These are phyloP conservation scores for Byssothecium circinans DNA, from an alignment of 2,329 filamentous ascomycete species.

Conservation along the genomic window DNA sequence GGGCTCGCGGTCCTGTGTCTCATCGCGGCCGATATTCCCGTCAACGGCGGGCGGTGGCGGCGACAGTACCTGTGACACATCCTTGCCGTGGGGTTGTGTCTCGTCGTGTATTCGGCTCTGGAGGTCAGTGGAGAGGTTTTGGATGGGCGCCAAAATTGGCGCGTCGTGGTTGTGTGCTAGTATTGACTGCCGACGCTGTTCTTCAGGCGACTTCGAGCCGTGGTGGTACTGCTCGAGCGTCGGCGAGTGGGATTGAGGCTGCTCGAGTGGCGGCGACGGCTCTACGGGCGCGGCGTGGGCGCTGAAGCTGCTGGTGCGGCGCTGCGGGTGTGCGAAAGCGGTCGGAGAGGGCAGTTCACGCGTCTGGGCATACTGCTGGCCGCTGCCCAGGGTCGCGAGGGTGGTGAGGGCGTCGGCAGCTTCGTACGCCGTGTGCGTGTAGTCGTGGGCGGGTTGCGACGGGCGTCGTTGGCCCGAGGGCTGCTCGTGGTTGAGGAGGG, in stretches of 20 bases:
- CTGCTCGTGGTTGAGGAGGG: slow-evolving; percentile 40
- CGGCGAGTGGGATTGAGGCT: slow-evolving; percentile 44
- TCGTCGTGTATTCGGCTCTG: slow-evolving; percentile 23
- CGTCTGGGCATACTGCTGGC: slow-evolving; percentile 32
- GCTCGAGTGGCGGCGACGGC: slow-evolving; percentile 42
- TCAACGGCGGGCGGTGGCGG: slow-evolving; percentile 15
- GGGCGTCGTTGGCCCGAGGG: slow-evolving; percentile 18
- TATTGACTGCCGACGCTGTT: slow-evolving; percentile 44
- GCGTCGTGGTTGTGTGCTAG: slow-evolving; percentile 35
- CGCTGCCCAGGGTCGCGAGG: slow-evolving; percentile 37
- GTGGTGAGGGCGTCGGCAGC: slow-evolving; percentile 45
- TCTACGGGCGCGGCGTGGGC: slow-evolving; percentile 42
- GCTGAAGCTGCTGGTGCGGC: slow-evolving; percentile 39
- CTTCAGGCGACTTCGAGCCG: slow-evolving; percentile 49
- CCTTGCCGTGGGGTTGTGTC: slow-evolving; percentile 22
- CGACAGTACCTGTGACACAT: slow-evolving; percentile 29
- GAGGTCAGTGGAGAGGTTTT: slow-evolving; percentile 30
- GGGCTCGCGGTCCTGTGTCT: slow-evolving; percentile 34
- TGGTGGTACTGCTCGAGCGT: slow-evolving; percentile 53
- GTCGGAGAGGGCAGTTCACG: slow-evolving; percentile 38
- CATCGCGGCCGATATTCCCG: slow-evolving; percentile 15
- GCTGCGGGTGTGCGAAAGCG: slow-evolving; percentile 30
- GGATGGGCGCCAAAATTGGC: slow-evolving; percentile 46
- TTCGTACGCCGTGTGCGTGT: slow-evolving; percentile 36
- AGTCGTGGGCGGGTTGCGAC: slow-evolving; percentile 7